Percentiles rank a stretch among this genome's conserved stretches.
Conservation (phyloP, 768 basidiomycete species). For the Mrakia frigida region DNA sequence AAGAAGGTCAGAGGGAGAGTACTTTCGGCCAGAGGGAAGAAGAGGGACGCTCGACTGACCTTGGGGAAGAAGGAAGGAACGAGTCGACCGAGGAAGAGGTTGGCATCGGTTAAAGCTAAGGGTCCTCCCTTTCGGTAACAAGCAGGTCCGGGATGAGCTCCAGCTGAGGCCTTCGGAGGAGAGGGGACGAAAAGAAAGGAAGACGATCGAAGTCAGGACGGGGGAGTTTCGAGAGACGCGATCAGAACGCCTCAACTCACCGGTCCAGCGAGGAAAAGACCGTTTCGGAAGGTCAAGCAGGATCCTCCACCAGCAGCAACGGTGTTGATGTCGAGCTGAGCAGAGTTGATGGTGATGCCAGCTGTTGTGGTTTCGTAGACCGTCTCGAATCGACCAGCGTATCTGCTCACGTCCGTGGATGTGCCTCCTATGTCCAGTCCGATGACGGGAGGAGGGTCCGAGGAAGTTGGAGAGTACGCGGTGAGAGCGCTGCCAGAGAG, state of each 20-base stretch:
- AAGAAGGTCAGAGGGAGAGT: too few species aligned
- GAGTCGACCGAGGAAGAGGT: conserved; percentile 38
- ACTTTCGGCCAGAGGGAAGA: too few species aligned
- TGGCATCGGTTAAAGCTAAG: conserved; percentile 41
- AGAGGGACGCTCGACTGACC: not conserved
- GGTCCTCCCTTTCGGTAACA: conserved; percentile 38
- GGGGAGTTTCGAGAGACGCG: too few species aligned
- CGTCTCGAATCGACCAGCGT: conserved; percentile 35
- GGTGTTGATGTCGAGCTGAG: conserved; percentile 33
- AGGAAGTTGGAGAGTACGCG: not conserved
- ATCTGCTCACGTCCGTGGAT: conserved; percentile 34
- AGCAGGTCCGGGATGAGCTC: conserved; percentile 34
- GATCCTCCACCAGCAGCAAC: conserved; percentile 36
- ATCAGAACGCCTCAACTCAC: not conserved
- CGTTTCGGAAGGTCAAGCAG: conserved; percentile 35
- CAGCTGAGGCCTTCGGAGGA: conserved; percentile 7
- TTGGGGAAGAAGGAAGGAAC: conserved; percentile 34
- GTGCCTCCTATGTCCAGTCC: conserved; percentile 39
- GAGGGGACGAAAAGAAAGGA: not conserved
- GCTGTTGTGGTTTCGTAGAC: conserved; percentile 30
- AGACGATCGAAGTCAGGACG: not conserved
- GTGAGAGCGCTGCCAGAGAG: conserved; percentile 2
- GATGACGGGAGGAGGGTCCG: conserved; percentile 32
- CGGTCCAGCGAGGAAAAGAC: conserved; percentile 37
- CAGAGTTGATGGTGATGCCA: conserved; percentile 18